phyloP scores from a whole-genome alignment of 441 rosid genomes.

The Populus trichocarpa region DNA sequence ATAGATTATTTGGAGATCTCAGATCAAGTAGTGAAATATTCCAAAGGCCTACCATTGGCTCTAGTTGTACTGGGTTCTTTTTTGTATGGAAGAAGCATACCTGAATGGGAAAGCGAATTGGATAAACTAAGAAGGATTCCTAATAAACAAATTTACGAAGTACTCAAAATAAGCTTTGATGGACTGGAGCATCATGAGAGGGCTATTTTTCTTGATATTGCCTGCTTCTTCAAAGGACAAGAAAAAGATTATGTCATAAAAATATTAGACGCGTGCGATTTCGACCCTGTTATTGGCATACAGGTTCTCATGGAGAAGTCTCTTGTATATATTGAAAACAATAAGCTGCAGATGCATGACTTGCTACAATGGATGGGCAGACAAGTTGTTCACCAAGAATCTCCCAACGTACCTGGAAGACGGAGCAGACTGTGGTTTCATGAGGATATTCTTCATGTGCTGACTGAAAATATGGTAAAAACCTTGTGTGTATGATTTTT shows the following conservation, averaged over 20 bases:
- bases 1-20: constrained; percentile 6
- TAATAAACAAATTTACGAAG: not conserved
- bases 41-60: constrained; percentile 19
- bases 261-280: constrained; percentile 16
- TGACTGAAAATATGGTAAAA: constrained; percentile 16
- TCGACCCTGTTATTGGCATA: constrained; percentile 18
- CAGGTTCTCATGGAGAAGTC: constrained; percentile 20
- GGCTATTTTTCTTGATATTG: constrained; percentile 29
- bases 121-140: constrained; percentile 12
- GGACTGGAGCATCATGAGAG: constrained; percentile 14
- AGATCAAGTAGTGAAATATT: constrained; percentile 6
- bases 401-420: constrained; percentile 4
- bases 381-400: constrained; percentile 16
- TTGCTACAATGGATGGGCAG: constrained; percentile 21
- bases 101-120: constrained; percentile 22
- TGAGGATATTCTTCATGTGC: constrained; percentile 14
- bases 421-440: constrained; percentile 24
- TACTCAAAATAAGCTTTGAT: constrained; percentile 16
- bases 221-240: constrained; percentile 30
- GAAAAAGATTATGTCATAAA: constrained; percentile 17
- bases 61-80: constrained; percentile 24
- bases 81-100: constrained; percentile 9
- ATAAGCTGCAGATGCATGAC: constrained; percentile 28
- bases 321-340: constrained; percentile 10
- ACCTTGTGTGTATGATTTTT: not conserved